A percentile compares a stretch with the other conserved stretches of the same genome.
Conservation (phyloP, 768 basidiomycete species). For the Artomyces pyxidatus region DNA sequence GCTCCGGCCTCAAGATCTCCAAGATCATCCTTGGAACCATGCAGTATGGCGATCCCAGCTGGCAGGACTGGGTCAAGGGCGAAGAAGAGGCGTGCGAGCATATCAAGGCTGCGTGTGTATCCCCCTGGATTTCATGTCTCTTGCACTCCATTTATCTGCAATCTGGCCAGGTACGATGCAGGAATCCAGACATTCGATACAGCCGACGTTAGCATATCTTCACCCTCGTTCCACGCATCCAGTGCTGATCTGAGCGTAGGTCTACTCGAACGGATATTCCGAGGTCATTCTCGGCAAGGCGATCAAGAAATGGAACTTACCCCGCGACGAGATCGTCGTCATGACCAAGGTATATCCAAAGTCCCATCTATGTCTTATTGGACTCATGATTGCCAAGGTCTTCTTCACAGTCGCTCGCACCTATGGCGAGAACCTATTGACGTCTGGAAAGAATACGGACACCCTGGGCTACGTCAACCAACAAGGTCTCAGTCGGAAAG, state of each 20-base stretch:
- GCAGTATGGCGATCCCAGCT: conserved; percentile 38
- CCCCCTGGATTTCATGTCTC: conserved; percentile 9
- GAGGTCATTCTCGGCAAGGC: conserved; percentile 34
- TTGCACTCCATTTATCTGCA: conserved; percentile 8
- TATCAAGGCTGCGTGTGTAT: conserved; percentile 19
- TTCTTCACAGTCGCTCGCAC: neutral
- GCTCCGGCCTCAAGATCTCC: conserved; percentile 55
- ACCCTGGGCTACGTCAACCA: conserved; percentile 30
- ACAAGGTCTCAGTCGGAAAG: conserved; percentile 29
- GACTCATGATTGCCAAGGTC: neutral
- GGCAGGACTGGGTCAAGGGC: conserved; percentile 25
- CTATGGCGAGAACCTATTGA: neutral
- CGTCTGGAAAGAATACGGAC: conserved; percentile 8
- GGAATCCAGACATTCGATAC: conserved; percentile 60
- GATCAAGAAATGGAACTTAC: conserved; percentile 29
- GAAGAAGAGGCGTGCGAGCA: conserved; percentile 21
- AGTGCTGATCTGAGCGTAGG: conserved; percentile 24
- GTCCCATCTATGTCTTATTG: neutral
- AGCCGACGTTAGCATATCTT: conserved; percentile 31
- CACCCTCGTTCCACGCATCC: conserved; percentile 19
- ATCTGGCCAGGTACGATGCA: conserved; percentile 37
- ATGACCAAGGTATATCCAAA: conserved; percentile 30
- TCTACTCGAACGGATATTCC: conserved; percentile 25
- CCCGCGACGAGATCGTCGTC: conserved; percentile 34
- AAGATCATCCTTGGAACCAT: conserved; percentile 58